Evolutionary conservation across 2,329 filamentous ascomycete genomes (phyloP), one percentile per base, ranked within the genome.

Genomic region (Ascochyta clinopodiicola): DNA sequence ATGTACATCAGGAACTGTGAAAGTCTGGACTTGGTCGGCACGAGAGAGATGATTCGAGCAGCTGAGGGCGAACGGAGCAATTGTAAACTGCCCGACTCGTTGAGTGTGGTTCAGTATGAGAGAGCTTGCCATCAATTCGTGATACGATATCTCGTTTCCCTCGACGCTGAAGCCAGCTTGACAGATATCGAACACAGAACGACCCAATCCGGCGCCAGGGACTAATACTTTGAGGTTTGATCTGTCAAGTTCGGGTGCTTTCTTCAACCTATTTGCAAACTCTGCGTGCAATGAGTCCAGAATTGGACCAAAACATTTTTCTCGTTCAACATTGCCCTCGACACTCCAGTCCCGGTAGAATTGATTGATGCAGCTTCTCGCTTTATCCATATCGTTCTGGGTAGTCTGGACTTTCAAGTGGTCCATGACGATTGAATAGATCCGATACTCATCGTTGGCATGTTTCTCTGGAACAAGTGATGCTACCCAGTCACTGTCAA

Each of bases 81-180:
- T 82, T 8, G 81, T 86, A 75, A 92, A 91, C 58, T 89, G 82
- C 15, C 82, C 82, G 0, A 83, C 84, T 2, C 74, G 70, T 0
- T 79, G 66, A 4, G 88, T 90, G 65, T 81, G 82, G 73, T 94
- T 93, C 43, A 93, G 84, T 15, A 93, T 84, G 70, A 90, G 86
- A 59, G 84, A 85, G 54, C 91, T 96, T 1, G 92, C 92, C 54
- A 98, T 82, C n/a, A 99, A 84, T 73, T 96, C 92, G 74, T 99
- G 95, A 71, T 96, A 98, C 2, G 93, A 97, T 59, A 98, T 96
- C 77, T 99, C 80, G 71, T 97, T 98, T 25, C 94, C 94, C 74
- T 97, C 92, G 0, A 87, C 85, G 10, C 84, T 79, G 74, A 87
- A 96, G 10, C 95, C 93, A 1, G 79, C 80, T 25, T 79, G 79